These are phyloP conservation scores for Niebla homalea DNA, from an alignment of 495 filamentous ascomycete species.

Conservation along the genomic window DNA sequence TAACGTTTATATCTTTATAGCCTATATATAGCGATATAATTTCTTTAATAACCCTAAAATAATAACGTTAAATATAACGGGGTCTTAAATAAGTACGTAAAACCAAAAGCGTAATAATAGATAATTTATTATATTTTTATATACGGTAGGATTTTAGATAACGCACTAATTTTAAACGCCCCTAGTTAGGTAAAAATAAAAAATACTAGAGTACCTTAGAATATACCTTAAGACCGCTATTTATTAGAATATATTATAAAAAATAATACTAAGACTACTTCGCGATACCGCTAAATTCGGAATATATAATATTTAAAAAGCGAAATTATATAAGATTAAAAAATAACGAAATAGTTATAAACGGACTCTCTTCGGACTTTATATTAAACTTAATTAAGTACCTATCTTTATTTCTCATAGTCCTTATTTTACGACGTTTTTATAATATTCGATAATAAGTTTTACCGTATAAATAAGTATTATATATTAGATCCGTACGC, in stretches of 20 bases:
- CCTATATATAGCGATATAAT: background rate
- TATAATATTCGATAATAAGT: slow-evolving; percentile 1
- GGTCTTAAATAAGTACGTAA: background rate
- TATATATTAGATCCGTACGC: background rate
- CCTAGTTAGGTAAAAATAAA: background rate
- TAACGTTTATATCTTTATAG: background rate
- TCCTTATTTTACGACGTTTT: background rate
- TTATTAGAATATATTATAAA: background rate
- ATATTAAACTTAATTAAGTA: background rate
- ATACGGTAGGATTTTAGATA: background rate
- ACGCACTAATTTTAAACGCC: background rate
- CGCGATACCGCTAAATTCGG: background rate
- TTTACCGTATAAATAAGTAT: background rate
- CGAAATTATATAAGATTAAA: background rate
- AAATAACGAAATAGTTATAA: background rate
- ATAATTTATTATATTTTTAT: background rate
- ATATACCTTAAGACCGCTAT: background rate
- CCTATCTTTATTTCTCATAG: background rate
- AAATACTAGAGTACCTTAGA: background rate
- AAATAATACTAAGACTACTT: background rate
- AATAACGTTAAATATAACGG: background rate
- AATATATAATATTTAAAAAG: background rate
- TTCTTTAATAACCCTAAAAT: background rate
- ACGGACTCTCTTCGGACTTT: background rate
- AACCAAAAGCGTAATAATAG: background rate